Evolutionary conservation across 192 early-diverging fungal species (phyloP).

Genomic region (Podochytrium sp.): DNA sequence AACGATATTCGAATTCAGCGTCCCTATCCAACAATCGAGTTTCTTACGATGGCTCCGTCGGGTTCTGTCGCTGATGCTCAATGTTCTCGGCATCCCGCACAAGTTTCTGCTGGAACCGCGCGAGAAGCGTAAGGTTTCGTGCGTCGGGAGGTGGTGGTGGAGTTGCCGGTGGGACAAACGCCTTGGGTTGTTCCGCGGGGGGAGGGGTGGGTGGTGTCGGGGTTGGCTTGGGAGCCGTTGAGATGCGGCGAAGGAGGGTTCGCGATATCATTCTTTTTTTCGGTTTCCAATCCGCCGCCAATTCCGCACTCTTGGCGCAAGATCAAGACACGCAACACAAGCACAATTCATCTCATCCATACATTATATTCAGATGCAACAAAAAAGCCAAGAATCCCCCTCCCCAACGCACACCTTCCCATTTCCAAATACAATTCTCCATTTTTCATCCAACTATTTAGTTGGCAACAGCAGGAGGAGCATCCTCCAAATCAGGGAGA

Average conservation of each 20-base stretch:
- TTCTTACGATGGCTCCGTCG: slow-evolving; percentile 1
- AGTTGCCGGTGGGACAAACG: not conserved
- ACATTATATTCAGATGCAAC: too few relatives aligned
- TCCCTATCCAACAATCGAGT: not conserved
- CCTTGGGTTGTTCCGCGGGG: not conserved
- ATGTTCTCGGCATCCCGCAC: slow-evolving; percentile 24
- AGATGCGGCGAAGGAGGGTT: too few relatives aligned
- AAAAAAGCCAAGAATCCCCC: too few relatives aligned
- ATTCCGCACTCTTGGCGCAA: too few relatives aligned
- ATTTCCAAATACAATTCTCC: not conserved
- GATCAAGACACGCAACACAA: too few relatives aligned
- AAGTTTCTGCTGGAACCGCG: slow-evolving; percentile 25
- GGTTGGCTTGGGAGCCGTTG: too few relatives aligned
- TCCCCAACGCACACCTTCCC: not conserved
- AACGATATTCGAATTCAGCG: not conserved
- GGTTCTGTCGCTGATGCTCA: slow-evolving; percentile 17
- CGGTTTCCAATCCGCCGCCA: too few relatives aligned
- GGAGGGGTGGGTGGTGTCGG: not conserved
- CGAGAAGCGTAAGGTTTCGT: slow-evolving; percentile 15
- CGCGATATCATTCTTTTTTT: too few relatives aligned
- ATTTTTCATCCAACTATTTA: not conserved
- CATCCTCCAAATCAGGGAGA: slow-evolving; percentile 13
- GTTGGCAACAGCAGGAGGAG: not conserved
- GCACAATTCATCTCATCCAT: too few relatives aligned
- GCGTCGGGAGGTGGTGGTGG: slow-evolving; percentile 9